Base-by-base conservation (phyloP, 257 asterid species). In the Ajuga chamaepitys region DNA sequence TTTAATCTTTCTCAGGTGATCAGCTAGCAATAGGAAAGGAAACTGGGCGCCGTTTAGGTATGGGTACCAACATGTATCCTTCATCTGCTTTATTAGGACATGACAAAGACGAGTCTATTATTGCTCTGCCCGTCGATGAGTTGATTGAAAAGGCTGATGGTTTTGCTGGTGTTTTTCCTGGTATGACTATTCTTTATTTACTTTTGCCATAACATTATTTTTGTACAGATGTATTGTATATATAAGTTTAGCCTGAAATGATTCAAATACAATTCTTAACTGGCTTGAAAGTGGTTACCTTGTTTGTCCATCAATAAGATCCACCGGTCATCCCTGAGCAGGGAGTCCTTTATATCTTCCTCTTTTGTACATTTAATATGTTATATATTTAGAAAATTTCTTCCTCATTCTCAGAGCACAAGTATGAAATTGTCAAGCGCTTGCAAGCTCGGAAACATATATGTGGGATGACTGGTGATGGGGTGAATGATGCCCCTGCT, bases 401-500 rank as follows among this genome's bases (percentile, higher is more conserved):
- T 34, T 14, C 46, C n/a, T 56, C 62, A 42, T 62, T 59, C 57
- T 44, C 73, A 73, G 89, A 83, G 76, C 89, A 83, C 74, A 83
- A 83, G 68, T 83, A 83, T 60, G 88, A 83, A 66, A 83, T 83
- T 14, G 88, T 83, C 53, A 83, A 78, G 79, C 78, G 82, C 4
- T 67, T 83, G 72, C 89, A 83, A 78, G 89, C 82, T 53, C 77
- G 78, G 70, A 83, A 83, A 56, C 89, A 83, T 58, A 83, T 83
- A 37, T 83, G 89, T 64, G 89, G 89, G 51, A 83, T 83, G 89
- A 83, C 89, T 52, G 89, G 89, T 25, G 89, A 83, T 63, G 89
- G 89, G 25, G 89, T 83, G 66, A 83, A 83, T 28, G 88, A 83
- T 70, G 88, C 88, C 45, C 88, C 88, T 11, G 88, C 88, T 41